phyloP scores from a whole-genome alignment of 75 land plant genomes.

The Azolla pinnata region DNA sequence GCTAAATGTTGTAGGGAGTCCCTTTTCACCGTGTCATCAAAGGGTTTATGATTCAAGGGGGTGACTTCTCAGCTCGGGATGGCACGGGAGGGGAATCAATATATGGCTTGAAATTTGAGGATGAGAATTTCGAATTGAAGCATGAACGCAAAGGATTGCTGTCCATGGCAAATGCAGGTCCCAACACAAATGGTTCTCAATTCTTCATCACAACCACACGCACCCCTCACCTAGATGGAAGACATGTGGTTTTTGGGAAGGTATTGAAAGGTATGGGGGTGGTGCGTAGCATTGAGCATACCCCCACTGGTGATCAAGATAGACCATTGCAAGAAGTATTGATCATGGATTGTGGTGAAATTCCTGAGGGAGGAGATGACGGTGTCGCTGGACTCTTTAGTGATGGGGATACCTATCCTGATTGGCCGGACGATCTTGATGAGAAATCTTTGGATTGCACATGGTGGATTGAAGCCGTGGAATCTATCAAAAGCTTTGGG shows the following conservation, averaged over 20 bases:
- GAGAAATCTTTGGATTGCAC: conserved; percentile 56
- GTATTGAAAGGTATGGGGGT: conserved; percentile 94
- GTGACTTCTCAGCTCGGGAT: conserved; percentile 77
- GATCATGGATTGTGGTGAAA: conserved; percentile 72
- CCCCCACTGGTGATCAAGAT: conserved; percentile 43
- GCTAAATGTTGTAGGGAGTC: conserved; percentile 71
- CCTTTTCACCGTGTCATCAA: conserved; percentile 86
- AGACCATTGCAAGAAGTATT: conserved; percentile 48
- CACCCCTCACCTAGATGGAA: conserved; percentile 84
- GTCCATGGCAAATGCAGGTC: conserved; percentile 95
- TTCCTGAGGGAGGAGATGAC: conserved; percentile 70
- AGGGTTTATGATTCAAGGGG: conserved; percentile 98
- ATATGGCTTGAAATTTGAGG: conserved; percentile 83
- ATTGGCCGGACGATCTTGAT: conserved; percentile 89
- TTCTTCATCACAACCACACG: conserved; percentile 92
- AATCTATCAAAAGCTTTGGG: conserved; percentile 64
- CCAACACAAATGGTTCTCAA: conserved; percentile 92
- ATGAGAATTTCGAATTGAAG: conserved; percentile 85
- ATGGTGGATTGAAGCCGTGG: conserved; percentile 89
- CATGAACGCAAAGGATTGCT: conserved; percentile 95
- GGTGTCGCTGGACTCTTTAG: conserved; percentile 67
- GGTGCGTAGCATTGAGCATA: conserved; percentile 76
- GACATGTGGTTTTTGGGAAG: conserved; percentile 97
- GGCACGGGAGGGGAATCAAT: conserved; percentile 99
- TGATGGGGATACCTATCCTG: conserved; percentile 86